Percentiles rank a stretch among this genome's conserved stretches.
Evolutionary conservation across 2,329 filamentous ascomycete species (phyloP).

Genomic region (Daldinia eschscholtzii): DNA sequence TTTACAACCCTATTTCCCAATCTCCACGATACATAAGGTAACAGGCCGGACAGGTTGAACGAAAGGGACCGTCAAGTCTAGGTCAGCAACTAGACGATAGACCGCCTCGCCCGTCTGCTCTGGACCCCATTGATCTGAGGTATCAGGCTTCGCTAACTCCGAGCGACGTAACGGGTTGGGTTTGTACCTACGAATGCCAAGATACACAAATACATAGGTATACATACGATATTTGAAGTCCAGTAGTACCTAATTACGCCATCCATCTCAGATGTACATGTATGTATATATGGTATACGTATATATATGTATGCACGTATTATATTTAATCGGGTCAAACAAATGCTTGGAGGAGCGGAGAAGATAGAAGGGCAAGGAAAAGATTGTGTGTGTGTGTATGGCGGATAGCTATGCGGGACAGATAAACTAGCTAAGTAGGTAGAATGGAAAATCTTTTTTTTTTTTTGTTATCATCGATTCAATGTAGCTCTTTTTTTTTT

Average conservation of each 20-base stretch:
- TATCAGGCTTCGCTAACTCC: conserved; percentile 36
- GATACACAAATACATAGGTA: not conserved
- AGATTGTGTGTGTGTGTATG: not conserved
- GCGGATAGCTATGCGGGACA: conserved; percentile 10
- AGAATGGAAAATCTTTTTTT: not conserved
- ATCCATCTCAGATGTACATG: conserved; percentile 20
- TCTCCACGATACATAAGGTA: conserved; percentile 18
- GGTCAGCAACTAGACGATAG: conserved; percentile 33
- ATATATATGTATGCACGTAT: not conserved
- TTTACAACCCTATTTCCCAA: conserved; percentile 25
- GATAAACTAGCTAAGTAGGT: not conserved
- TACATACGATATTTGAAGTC: too few species aligned
- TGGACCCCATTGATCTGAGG: conserved; percentile 7
- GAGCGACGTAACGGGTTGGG: conserved; percentile 14
- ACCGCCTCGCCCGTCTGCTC: conserved; percentile 16
- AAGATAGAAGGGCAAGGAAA: not conserved
- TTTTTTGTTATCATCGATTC: not conserved
- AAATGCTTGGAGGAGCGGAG: not conserved
- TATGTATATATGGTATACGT: not conserved
- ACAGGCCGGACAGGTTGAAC: not conserved
- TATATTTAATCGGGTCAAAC: conserved; percentile 4
- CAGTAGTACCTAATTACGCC: conserved; percentile 16
- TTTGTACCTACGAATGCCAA: conserved; percentile 6
- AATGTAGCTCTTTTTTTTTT: not conserved
- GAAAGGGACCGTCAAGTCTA: conserved; percentile 9